Base-by-base conservation (phyloP, 768 basidiomycete species). In the Mycena vulgaris region DNA sequence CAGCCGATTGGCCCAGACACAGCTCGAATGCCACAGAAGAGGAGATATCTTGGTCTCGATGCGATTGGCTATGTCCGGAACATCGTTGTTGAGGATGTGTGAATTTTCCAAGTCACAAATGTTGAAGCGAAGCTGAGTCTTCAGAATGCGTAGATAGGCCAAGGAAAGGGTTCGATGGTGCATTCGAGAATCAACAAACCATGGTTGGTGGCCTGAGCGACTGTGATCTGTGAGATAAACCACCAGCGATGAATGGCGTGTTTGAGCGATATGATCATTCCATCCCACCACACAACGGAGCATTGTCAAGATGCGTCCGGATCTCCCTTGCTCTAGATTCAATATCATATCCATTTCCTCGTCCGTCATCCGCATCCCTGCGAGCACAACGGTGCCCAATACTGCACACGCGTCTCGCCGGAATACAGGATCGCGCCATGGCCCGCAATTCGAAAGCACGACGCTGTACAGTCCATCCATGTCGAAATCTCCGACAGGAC, bases 401-500 rank as follows among this genome's bases (percentile, higher is more conserved):
- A 42, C 40, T 21, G 40, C 40, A 42, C 40, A 17, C 40, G 40
- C 40, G 17, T 42, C 40, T 10, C 5, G 40, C 19, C 40, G 9
- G 40, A 42, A 42, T 16, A 17, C 19, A 17, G 9, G 19, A 17
- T 42, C 40, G 40, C 40, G 9, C 40, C 40, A 42, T 5, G 40
- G 40, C 9, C 40, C 56, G 14, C 35, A 37, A 17, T 39, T 37
- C n/a, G n/a, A 8, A 7, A 57, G 56, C 25, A 31, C 35, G 5
- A 57, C 39, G n/a, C n/a, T 57, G 39, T 57, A 57, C 13, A 57
- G 17, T 40, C 39, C 35, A 27, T 57, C 56, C 17, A 57, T 4
- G 35, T 75, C 73, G 31, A 55, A 21, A 17, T 63, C 62, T 19
- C 17, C 9, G 14, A 17, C 5, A 42, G 40, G 40, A 42, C 19